Conservation (phyloP, 2,329 filamentous ascomycete species). For the Albifimbria verrucaria region DNA sequence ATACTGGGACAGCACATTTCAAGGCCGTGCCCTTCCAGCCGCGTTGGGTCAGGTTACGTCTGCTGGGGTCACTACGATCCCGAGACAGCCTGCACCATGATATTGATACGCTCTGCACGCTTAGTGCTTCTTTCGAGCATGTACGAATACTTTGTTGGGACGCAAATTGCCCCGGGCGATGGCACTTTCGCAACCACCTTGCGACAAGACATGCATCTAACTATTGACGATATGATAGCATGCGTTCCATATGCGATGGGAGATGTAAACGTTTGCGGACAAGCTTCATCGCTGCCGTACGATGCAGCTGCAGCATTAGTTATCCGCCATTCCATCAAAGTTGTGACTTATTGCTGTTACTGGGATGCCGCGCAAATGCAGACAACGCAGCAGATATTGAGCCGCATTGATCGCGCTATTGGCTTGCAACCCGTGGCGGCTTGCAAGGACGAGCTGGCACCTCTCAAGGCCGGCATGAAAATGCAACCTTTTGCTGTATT, state of each 20-base stretch:
- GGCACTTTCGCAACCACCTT: conserved; percentile 12
- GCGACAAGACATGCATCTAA: conserved; percentile 18
- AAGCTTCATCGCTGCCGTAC: conserved; percentile 16
- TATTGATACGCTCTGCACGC: conserved; percentile 25
- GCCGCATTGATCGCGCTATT: conserved; percentile 22
- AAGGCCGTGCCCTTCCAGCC: conserved; percentile 22
- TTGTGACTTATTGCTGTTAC: conserved; percentile 26
- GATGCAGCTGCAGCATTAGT: conserved; percentile 28
- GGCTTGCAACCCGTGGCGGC: conserved; percentile 23
- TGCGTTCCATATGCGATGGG: conserved; percentile 28
- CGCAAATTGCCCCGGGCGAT: conserved; percentile 4
- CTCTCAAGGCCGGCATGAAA: background rate
- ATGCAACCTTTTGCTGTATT: no score
- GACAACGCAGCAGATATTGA: conserved; percentile 17
- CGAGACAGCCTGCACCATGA: conserved; percentile 29
- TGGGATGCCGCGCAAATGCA: conserved; percentile 18
- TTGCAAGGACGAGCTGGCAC: background rate
- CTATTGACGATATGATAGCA: conserved; percentile 27
- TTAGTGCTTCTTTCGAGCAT: conserved; percentile 26
- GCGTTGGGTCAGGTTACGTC: conserved; percentile 20
- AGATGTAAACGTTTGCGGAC: conserved; percentile 20
- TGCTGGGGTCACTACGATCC: conserved; percentile 20
- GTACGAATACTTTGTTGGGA: conserved; percentile 18
- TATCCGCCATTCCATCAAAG: conserved; percentile 26
- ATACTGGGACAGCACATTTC: conserved; percentile 28